Conservation (phyloP, 176 grass and related monocot species). For the Olyra latifolia region DNA sequence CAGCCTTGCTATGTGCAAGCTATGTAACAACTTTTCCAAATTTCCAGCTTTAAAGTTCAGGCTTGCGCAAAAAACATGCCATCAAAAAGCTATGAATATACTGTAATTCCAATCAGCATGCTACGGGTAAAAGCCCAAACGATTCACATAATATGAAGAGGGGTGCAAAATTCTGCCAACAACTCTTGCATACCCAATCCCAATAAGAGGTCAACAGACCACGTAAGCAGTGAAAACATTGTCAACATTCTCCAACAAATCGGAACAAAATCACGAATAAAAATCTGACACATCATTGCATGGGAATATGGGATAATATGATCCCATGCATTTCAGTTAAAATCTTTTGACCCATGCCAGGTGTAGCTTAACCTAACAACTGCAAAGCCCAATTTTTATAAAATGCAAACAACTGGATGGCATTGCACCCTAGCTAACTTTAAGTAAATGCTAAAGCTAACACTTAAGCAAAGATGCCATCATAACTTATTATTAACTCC, state of each 20-base stretch:
- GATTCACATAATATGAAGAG: not conserved
- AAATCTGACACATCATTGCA: constrained; percentile 2
- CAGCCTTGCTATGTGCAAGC: not conserved
- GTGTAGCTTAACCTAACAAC: not conserved
- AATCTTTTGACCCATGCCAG: not conserved
- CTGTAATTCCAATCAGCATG: not conserved
- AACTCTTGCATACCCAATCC: not conserved
- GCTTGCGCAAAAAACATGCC: not conserved
- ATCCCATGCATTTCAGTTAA: not conserved
- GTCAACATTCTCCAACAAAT: constrained; percentile 11
- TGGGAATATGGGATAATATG: constrained; percentile 23
- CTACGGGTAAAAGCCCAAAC: not conserved
- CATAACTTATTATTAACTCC: not conserved
- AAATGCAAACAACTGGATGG: not conserved
- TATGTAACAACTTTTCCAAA: not conserved
- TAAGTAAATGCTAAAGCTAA: not conserved
- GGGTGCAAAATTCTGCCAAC: not conserved
- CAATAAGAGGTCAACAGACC: not conserved
- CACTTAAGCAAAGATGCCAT: not conserved
- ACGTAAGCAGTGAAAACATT: not conserved
- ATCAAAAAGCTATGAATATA: not conserved
- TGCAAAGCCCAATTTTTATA: not conserved
- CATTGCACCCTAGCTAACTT: not conserved
- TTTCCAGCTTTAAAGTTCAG: not conserved
- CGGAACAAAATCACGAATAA: not conserved